Base-by-base conservation (phyloP, 257 asterid genomes). In the Nyctanthes arbortristis region DNA sequence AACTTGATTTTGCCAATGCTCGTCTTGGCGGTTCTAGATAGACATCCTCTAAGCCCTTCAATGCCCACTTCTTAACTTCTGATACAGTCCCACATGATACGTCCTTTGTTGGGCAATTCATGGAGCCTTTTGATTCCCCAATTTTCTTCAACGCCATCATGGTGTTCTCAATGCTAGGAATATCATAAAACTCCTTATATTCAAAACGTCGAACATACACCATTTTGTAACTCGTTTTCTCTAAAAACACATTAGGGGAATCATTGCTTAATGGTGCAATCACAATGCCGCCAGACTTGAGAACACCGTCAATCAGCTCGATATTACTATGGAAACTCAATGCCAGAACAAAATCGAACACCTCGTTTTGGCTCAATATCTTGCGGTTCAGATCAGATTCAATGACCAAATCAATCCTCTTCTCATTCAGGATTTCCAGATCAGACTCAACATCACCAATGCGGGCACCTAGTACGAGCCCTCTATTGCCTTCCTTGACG, bases 291-390 rank as follows among this genome's bases (percentile, higher is more conserved):
- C 74, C 75, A 3, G 76, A 73, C 61, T 77, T 85, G 52, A 92
- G 63, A 63, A 77, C 61, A 35, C 77, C 79, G 25, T 75, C 92
- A 14, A 81, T 61, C 37, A 34, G 57, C 71, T 77, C 61, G 31
- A 77, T 61, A 24, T 52, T 72, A 18, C 71, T n/a, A n/a, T n/a
- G 32, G 71, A 80, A 81, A 57, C 76, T 74, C 13, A 73, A 58
- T 1, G 81, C 75, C 13, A 82, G 71, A 3, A 81, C 87, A 40
- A 89, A 91, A 79, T 91, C 93, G 30, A 89, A 84, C 64, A 75
- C 45, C 70, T 80, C 83, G 71, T 76, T 71, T 34, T 71, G 82
- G 31, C 56, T 61, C 4, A 14, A 74, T 18, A 73, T 77, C 31
- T 43, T 22, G 54, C 32, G 40, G 25, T 68, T 62, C 33, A 67